Evolutionary conservation across 768 basidiomycete species (phyloP).

Genomic region (Naganishia kalamii): DNA sequence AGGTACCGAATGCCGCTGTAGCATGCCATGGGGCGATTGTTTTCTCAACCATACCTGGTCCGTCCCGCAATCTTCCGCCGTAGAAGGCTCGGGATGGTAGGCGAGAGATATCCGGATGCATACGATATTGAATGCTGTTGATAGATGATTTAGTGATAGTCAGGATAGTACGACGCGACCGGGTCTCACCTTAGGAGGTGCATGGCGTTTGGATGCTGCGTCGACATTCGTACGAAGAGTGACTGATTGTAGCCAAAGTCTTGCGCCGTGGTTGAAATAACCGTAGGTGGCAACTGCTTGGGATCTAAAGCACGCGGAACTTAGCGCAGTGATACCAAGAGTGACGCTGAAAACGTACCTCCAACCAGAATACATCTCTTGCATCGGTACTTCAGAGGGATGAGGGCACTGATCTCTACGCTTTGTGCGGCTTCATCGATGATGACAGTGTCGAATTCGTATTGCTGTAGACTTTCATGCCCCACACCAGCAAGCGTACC

Average conservation of each 20-base stretch:
- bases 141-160: neutral
- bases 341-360: conserved; percentile 50
- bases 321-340: no score
- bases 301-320: conserved; percentile 43
- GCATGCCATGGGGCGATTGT: conserved; percentile 81
- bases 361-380: conserved; percentile 87
- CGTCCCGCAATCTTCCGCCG: conserved; percentile 68
- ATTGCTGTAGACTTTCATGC: conserved; percentile 68
- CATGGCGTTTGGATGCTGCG: conserved; percentile 69
- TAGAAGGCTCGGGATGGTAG: conserved; percentile 89
- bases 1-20: conserved; percentile 69
- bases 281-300: conserved; percentile 86
- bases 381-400: conserved; percentile 83
- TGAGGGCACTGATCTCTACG: conserved; percentile 87
- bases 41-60: conserved; percentile 77
- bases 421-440: conserved; percentile 98
- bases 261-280: conserved; percentile 59
- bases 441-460: conserved; percentile 90
- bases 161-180: neutral
- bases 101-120: conserved; percentile 92
- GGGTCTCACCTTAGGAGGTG: conserved; percentile 72
- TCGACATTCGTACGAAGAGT: conserved; percentile 84
- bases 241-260: conserved; percentile 72
- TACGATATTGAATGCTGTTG: conserved; percentile 91
- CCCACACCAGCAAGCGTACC: conserved; percentile 88